Evolutionary conservation across 176 grass and related monocot species (phyloP).

Genomic region (Bolboschoenus planiculmis): DNA sequence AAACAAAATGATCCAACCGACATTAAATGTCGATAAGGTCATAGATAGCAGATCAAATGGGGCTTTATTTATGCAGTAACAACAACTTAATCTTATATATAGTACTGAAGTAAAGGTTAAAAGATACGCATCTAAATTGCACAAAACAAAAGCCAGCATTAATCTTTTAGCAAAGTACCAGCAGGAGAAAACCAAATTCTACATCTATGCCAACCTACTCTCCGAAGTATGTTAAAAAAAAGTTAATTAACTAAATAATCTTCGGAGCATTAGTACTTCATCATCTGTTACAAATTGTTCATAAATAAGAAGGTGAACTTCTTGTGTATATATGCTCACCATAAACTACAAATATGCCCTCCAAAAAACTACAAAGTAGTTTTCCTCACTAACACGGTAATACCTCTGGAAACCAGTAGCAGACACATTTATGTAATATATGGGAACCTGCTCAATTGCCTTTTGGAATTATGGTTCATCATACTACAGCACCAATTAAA

Average conservation of each 20-base stretch:
- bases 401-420: neutral
- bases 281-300: conserved; percentile 3
- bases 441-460: neutral
- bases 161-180: neutral
- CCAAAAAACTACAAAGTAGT: neutral
- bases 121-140: neutral
- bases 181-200: neutral
- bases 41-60: neutral
- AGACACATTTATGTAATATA: neutral
- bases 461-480: neutral
- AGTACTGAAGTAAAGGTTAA: neutral
- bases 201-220: neutral
- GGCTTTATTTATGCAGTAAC: neutral
- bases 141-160: neutral
- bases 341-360: neutral
- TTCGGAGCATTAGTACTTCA: neutral
- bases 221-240: neutral
- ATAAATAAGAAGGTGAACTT: neutral
- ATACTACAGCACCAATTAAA: neutral
- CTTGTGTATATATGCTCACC: too few species aligned
- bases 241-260: too few species aligned
- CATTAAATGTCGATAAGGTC: neutral
- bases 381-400: neutral
- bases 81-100: neutral
- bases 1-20: neutral